Evolutionary conservation across 176 grass and related monocot genomes (phyloP), one percentile per base, ranked within the genome.

Genomic region (Paspalum vaginatum): DNA sequence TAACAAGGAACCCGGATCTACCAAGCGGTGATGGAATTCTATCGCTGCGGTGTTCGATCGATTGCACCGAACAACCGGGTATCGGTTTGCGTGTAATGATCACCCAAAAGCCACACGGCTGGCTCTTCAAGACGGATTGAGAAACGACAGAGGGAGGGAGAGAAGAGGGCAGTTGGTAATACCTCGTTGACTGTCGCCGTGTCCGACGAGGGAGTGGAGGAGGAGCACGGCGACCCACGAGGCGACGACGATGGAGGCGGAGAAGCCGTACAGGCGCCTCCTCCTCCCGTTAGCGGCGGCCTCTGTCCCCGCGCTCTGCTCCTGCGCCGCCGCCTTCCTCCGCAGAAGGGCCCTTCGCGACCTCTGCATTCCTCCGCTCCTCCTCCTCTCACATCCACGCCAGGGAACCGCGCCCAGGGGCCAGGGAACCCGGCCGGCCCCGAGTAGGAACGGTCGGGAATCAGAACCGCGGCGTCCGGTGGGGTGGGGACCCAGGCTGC

Each of bases 101-200:
- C 75, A 75, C 62, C 53, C 70, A 70, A 87, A 59, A 68, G 65
- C 43, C 53, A 58, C 45, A 18, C 61, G 2, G 4, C 58, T 11
- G 78, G 55, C 79, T 59, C 14, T 59, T 47, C 70, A 52, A 54
- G 7, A 42, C 1, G 50, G 53, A 81, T 61, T 11, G 5, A 55
- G 12, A 54, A 46, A 21, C 32, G n/a, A 11, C 14, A 4, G 26
- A 49, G 44, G 8, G 25, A 4, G 37, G 7, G 8, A 74, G 37
- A 43, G n/a, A 65, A 12, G 70, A 78, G 15, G 46, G 46, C 20
- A 57, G 15, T 10, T 48, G 61, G 26, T 38, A 44, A 50, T 91
- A 95, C 97, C 93, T 66, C 53, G 85, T 80, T 85, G 90, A 52
- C 84, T 82, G 81, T 91, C 88, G 61, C 97, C 91, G 62, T 99